phyloP scores from a whole-genome alignment of 2,329 filamentous ascomycete species.

The Cercospora sp. region DNA sequence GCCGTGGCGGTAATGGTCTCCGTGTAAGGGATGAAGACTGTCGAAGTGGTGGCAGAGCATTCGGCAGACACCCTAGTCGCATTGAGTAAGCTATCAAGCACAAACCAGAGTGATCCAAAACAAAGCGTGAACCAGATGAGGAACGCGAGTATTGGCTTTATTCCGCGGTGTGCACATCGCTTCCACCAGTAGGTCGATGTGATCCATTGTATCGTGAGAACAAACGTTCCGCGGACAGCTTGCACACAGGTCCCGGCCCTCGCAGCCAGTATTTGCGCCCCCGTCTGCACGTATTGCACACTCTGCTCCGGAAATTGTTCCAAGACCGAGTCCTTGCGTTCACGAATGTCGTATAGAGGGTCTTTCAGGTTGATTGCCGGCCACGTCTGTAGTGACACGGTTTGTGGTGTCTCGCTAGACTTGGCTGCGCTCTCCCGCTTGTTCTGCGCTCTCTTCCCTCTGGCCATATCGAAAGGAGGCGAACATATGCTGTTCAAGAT shows the following conservation, averaged over 20 bases:
- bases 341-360: not conserved
- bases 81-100: constrained; percentile 36
- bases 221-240: not conserved
- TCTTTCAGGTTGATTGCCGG: not conserved
- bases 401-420: not conserved
- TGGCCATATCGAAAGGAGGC: constrained; percentile 5
- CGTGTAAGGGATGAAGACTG: constrained; percentile 35
- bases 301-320: not conserved
- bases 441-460: not conserved
- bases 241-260: not conserved
- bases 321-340: constrained; percentile 4
- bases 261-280: not conserved
- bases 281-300: not conserved
- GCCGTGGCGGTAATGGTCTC: constrained; percentile 27
- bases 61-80: constrained; percentile 33
- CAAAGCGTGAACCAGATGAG: constrained; percentile 29
- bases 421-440: not conserved
- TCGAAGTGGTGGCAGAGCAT: constrained; percentile 29
- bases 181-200: constrained; percentile 14
- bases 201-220: not conserved
- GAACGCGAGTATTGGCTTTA: not conserved
- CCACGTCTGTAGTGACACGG: not conserved
- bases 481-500: constrained; percentile 17
- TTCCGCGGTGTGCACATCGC: not conserved
- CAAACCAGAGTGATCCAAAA: constrained; percentile 27